Evolutionary conservation across 1,284 basidiomycete species (phyloP), one percentile per base, ranked within the genome.

Genomic region (Cryptococcus sp.): DNA sequence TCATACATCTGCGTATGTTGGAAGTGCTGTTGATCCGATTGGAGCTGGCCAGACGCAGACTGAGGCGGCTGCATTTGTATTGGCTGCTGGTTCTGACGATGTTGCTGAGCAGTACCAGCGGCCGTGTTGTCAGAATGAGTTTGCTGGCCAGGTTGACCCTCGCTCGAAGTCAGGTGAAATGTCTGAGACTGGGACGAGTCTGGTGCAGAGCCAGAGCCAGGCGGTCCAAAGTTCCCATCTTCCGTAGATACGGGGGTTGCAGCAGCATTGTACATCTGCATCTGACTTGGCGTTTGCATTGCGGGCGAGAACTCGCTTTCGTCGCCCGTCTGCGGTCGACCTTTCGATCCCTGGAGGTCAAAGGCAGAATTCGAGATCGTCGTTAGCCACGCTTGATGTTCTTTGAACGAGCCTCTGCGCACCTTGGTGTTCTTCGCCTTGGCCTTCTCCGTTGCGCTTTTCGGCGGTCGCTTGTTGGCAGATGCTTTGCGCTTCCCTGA

Each of bases 401-500:
- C 22, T 10, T 45, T 22, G 22, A 6, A 19, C 30, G 10, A 10
- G 8, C 10, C 10, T 22, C 43, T 56, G 13, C 54, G 54, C 47
- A 56, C 55, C 58, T 60, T 56, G 35, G 22, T 38, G 30, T 41
- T 50, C 43, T 60, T 60, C 16, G 54, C 16, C 47, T 55, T 55
- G 46, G 46, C 40, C 39, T 59, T 62, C 19, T 59, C 54, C 17
- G 54, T 50, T 25, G 50, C 54, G 16, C 54, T 54, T 35, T 57
- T 60, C 8, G 54, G 54, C n/a, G 47, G 51, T 23, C 49, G 55
- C 52, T 57, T 59, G 15, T 42, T 42, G 5, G 54, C 54, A n/a
- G 58, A 52, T 11, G 45, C 45, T 35, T 59, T 62, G 20, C 61
- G 61, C 23, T 54, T 56, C n/a, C 27, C 50, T n/a, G 53, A 51